Percentiles rank a stretch among this genome's conserved stretches.
phyloP scores from a whole-genome alignment of 2,329 filamentous ascomycete genomes.

The Penicillium sp. region DNA sequence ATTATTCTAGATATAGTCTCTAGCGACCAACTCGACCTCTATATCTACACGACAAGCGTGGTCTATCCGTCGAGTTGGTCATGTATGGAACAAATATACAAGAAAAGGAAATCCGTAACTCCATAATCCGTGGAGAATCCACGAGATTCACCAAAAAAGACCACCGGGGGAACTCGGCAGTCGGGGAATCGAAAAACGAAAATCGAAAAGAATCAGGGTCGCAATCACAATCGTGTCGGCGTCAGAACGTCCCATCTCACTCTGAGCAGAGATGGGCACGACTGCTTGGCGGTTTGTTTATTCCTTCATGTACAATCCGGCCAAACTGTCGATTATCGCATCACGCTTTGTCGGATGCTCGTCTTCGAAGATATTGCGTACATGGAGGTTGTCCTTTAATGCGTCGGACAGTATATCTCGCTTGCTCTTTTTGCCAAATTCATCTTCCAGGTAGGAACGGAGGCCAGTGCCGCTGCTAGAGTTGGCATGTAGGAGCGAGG shows the following conservation, averaged over 20 bases:
- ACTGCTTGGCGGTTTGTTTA: neutral
- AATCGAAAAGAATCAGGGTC: conserved; percentile 17
- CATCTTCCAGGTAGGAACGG: neutral
- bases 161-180: conserved; percentile 16
- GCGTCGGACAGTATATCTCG: conserved; percentile 3
- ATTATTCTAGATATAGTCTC: conserved; percentile 6
- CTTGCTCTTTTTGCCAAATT: neutral
- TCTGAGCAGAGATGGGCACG: neutral
- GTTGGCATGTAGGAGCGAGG: conserved; percentile 15
- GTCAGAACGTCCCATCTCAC: conserved; percentile 7
- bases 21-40: neutral
- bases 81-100: conserved; percentile 10
- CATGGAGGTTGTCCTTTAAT: conserved; percentile 7
- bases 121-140: neutral
- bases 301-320: conserved; percentile 9
- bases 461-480: conserved; percentile 4
- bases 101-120: conserved; percentile 12
- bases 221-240: conserved; percentile 17
- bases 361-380: conserved; percentile 12
- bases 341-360: conserved; percentile 21
- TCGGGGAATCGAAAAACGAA: conserved; percentile 7
- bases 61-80: conserved; percentile 1
- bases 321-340: conserved; percentile 17
- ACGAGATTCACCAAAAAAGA: neutral
- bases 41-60: conserved; percentile 2